Percentiles rank a stretch among this genome's conserved stretches.
phyloP scores from a whole-genome alignment of 1,284 basidiomycete genomes.

The Salmacisia buchloeana region DNA sequence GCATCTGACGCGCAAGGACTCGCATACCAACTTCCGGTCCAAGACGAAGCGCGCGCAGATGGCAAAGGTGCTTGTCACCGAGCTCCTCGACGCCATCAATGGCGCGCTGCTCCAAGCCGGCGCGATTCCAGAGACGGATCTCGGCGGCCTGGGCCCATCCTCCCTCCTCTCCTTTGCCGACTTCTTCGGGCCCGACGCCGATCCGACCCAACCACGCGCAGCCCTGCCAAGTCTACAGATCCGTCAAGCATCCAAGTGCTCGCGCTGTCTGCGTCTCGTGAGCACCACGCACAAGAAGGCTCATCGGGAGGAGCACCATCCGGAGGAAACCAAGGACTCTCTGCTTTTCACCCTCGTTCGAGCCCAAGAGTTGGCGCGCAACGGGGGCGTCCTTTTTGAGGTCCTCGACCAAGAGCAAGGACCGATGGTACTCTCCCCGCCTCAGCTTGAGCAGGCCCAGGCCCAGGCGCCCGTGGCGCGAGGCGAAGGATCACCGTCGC shows the following conservation, averaged over 20 bases:
- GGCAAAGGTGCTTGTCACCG: neutral
- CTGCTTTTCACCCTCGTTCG: neutral
- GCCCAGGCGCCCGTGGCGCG: no score
- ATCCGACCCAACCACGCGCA: neutral
- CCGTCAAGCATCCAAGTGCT: neutral
- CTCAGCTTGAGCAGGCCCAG: neutral
- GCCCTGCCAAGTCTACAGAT: conserved; percentile 1
- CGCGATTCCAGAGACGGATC: neutral
- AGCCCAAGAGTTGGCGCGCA: neutral
- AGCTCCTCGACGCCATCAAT: neutral
- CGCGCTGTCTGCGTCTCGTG: conserved; percentile 1
- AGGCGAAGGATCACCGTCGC: no score
- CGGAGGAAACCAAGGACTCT: neutral
- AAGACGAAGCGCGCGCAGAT: conserved; percentile 6
- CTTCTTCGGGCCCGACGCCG: neutral
- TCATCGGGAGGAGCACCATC: neutral
- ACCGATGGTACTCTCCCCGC: neutral
- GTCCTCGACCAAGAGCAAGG: neutral
- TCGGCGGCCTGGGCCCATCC: neutral
- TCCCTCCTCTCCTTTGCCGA: conserved; percentile 5
- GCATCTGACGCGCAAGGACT: neutral
- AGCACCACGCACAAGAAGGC: conserved; percentile 8
- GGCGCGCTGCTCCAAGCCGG: neutral
- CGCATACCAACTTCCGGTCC: neutral
- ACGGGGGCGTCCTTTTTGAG: neutral